A percentile compares a stretch with the other conserved stretches of the same genome.
Conservation (phyloP, 1,284 basidiomycete species). For the Irpex sp. region DNA sequence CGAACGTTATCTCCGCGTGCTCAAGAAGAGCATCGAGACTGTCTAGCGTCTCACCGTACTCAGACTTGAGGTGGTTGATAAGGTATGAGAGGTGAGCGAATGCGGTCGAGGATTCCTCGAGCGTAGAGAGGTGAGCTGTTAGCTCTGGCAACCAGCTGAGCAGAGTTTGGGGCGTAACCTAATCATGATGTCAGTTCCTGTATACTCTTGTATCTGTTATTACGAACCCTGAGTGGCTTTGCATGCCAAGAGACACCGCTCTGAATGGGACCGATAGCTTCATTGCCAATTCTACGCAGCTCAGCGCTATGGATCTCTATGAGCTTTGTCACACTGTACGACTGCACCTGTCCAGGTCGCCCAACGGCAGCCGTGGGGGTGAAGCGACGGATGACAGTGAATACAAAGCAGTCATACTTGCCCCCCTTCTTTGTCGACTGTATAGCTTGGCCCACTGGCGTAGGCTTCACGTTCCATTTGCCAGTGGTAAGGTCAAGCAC, state of each 20-base stretch:
- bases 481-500: conserved; percentile 24
- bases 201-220: not conserved
- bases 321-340: conserved; percentile 24
- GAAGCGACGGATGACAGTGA: conserved; percentile 27
- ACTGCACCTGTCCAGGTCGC: conserved; percentile 14
- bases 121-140: conserved; percentile 35
- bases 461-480: conserved; percentile 23
- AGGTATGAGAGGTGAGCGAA: conserved; percentile 44
- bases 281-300: conserved; percentile 49
- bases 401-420: conserved; percentile 28
- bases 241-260: conserved; percentile 53
- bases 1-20: conserved; percentile 55
- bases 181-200: not conserved
- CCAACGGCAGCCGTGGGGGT: conserved; percentile 17
- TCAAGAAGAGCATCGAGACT: conserved; percentile 43
- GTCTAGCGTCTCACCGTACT: conserved; percentile 44
- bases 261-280: conserved; percentile 50
- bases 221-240: conserved; percentile 47
- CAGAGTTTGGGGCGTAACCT: conserved; percentile 55
- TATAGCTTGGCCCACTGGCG: conserved; percentile 16
- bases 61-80: conserved; percentile 42
- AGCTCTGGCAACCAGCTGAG: conserved; percentile 48
- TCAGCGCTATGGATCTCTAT: conserved; percentile 54
- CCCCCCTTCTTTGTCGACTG: conserved; percentile 13
- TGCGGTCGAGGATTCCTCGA: conserved; percentile 22